These are phyloP conservation scores for Fusarium dimerum DNA, from an alignment of 2,329 filamentous ascomycete genomes.

Conservation along the genomic window DNA sequence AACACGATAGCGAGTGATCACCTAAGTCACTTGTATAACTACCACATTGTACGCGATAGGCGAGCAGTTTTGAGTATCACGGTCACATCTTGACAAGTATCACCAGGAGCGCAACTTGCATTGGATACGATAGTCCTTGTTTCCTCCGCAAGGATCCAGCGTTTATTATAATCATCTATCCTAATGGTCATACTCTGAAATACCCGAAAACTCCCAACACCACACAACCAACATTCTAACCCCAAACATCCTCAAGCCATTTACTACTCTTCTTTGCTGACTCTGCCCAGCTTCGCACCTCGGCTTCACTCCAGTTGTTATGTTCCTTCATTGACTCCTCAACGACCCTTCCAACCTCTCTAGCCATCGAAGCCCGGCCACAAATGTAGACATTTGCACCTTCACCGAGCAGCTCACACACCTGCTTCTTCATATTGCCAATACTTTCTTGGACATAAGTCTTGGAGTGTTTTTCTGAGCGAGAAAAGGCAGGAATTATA, in stretches of 20 bases:
- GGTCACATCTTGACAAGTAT: too few species aligned
- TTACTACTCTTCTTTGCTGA: constrained; percentile 49
- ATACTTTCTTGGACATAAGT: constrained; percentile 43
- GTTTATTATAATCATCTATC: too few species aligned
- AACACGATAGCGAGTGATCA: too few species aligned
- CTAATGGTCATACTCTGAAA: not conserved
- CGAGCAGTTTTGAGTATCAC: too few species aligned
- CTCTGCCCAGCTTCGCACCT: constrained; percentile 48
- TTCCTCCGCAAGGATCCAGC: too few species aligned
- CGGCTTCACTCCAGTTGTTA: constrained; percentile 40
- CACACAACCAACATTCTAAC: constrained; percentile 25
- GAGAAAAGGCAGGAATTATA: constrained; percentile 21
- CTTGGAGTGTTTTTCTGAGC: constrained; percentile 9
- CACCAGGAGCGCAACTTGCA: too few species aligned
- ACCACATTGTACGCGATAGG: too few species aligned
- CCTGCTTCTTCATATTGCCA: constrained; percentile 30
- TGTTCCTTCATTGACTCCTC: constrained; percentile 36
- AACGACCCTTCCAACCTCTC: constrained; percentile 43
- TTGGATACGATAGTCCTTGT: too few species aligned
- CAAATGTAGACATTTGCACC: constrained; percentile 44
- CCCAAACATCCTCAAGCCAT: constrained; percentile 58
- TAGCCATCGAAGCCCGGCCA: constrained; percentile 43
- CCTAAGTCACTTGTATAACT: too few species aligned
- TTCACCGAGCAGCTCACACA: constrained; percentile 32
- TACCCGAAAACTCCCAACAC: not conserved